A percentile compares a stretch with the other conserved stretches of the same genome.
phyloP scores from a whole-genome alignment of 805 yeast genomes.

The Wickerhamiella shivajii region DNA sequence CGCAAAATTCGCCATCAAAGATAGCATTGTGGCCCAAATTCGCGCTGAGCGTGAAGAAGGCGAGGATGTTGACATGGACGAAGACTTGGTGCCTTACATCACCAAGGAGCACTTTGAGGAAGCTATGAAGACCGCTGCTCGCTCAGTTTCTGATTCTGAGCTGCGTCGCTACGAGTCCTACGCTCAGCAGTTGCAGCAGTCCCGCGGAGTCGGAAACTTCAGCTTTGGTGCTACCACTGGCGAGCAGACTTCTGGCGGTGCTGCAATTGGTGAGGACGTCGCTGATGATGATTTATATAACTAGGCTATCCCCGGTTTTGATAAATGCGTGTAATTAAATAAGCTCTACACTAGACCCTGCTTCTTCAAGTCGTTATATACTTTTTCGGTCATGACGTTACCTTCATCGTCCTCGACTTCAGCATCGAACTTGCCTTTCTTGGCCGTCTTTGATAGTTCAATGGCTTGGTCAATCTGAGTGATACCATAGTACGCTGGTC shows the following conservation, averaged over 20 bases:
- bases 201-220: conserved; percentile 90
- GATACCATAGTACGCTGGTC: conserved; percentile 46
- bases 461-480: conserved; percentile 52
- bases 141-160: conserved; percentile 94
- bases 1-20: conserved; percentile 97
- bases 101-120: conserved; percentile 92
- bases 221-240: conserved; percentile 48
- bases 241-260: conserved; percentile 26
- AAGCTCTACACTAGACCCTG: conserved; percentile 56
- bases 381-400: conserved; percentile 74
- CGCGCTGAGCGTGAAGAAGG: conserved; percentile 29
- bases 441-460: conserved; percentile 30
- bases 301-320: no score
- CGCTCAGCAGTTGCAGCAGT: conserved; percentile 89
- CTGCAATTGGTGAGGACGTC: conserved; percentile 35
- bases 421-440: conserved; percentile 34
- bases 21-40: conserved; percentile 76
- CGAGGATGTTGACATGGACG: conserved; percentile 44
- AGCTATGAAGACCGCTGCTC: conserved; percentile 98
- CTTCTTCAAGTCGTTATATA: conserved; percentile 69
- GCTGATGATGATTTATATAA: conserved; percentile 59
- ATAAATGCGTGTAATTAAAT: no score
- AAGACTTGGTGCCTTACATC: conserved; percentile 91
- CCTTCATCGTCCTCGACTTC: conserved; percentile 92
- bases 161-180: conserved; percentile 97